Conservation (phyloP, 257 asterid genomes). For the Cordia subcordata region DNA sequence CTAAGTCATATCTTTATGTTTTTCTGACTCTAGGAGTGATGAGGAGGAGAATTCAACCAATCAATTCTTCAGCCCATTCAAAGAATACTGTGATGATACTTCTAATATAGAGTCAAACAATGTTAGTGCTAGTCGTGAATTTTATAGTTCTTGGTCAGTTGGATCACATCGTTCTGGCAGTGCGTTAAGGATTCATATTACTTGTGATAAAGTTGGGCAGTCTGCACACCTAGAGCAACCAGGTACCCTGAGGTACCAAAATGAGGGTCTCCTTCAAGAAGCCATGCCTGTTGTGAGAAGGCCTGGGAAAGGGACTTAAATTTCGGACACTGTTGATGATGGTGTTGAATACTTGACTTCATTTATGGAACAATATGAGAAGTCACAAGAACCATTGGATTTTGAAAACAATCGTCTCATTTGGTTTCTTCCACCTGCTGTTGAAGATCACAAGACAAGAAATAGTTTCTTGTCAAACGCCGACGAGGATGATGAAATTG, state of each 20-base stretch:
- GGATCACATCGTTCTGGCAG: conserved; percentile 79
- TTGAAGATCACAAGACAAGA: conserved; percentile 44
- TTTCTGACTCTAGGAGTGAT: conserved; percentile 57
- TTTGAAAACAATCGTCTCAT: conserved; percentile 67
- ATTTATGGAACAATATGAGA: conserved; percentile 35
- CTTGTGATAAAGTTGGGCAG: conserved; percentile 52
- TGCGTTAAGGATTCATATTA: conserved; percentile 64
- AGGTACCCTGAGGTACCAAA: conserved; percentile 40
- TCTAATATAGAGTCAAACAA: conserved; percentile 77
- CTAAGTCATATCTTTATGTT: conserved; percentile 1
- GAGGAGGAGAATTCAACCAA: conserved; percentile 62
- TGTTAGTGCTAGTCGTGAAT: conserved; percentile 61
- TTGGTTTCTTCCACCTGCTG: conserved; percentile 91
- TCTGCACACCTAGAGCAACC: conserved; percentile 56
- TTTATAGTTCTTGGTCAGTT: conserved; percentile 52
- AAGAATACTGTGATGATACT: conserved; percentile 52
- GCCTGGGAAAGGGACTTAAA: conserved; percentile 47
- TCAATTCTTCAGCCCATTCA: conserved; percentile 47
- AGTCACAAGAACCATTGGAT: conserved; percentile 45
- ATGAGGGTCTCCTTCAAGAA: conserved; percentile 37
- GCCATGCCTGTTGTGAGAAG: conserved; percentile 43
- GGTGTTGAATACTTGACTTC: conserved; percentile 27
- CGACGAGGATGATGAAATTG: conserved; percentile 83
- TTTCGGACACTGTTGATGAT: conserved; percentile 31
- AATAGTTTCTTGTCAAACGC: conserved; percentile 55